Evolutionary conservation across 768 basidiomycete genomes (phyloP), one percentile per base, ranked within the genome.

Genomic region (Suillus lakei): DNA sequence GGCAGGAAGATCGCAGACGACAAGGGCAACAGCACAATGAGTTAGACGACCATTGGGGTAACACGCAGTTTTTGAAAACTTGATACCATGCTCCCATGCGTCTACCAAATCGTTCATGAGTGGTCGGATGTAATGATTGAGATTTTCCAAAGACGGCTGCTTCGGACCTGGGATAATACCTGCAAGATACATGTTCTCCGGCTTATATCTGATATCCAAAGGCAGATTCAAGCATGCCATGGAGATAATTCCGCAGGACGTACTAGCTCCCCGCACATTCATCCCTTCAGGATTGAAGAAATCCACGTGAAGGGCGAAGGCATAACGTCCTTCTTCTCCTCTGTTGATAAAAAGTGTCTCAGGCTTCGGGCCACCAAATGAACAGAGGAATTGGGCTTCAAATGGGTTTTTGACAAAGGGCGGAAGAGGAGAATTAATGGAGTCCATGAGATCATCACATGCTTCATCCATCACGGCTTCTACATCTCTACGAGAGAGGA

Each of bases 1-100:
- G 6, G 54, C 51, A 28, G 72, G 76, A 5, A 78, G 64, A 38
- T 81, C 79, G 10, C 72, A 72, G 0, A 77, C 70, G 4, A 78
- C 64, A 0, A 75, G 74, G 18, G 76, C 59, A 0, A 82, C 0
- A 62, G 66, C 67, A 41, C 67, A 43, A 10, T 62, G 61, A 28
- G 61, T 55, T 23, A 58, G 23, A 1, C 66, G 50, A 16, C 73
- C 68, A 26, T 60, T 26, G 23, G 67, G 64, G 32, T 65, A 43
- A 50, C 46, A 36, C 2, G 62, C 51, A 15, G 69, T 73, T 43
- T 58, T 46, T 5, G 67, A 63, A 44, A 69, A 60, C 18, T 55
- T 62, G n/a, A 72, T 28, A 4, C 73, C 73, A 9, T 23, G 53
- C 1, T 63, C 34, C 73, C 71, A 72, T 23, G 62, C 41, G 1